Evolutionary conservation across 2,329 filamentous ascomycete genomes (phyloP), one percentile per base, ranked within the genome.

Genomic region (Beauveria pseudobassiana): DNA sequence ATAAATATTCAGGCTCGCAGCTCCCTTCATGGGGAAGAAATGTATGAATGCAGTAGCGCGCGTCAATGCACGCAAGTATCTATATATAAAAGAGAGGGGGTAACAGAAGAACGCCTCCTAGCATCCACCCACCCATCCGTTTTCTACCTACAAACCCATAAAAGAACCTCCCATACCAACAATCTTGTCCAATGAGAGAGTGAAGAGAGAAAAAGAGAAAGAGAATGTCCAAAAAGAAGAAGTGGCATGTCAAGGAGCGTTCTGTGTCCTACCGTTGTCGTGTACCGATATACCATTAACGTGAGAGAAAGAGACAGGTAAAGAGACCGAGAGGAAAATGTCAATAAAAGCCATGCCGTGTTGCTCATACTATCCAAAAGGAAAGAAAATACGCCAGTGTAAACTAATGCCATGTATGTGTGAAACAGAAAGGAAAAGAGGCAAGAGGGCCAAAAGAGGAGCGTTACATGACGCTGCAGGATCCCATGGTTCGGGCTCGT

Each of bases 401-500:
- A 34, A 46, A 16, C 14, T 40, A 2, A 55, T 61, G 59, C 59
- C 30, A 40, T 61, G 49, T 46, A 34, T 45, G 40, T 46, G 55
- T 50, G 43, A 28, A 43, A 16, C 5, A 14, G 34, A 18, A 24
- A 20, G 20, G 20, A 53, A 34, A 10, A 24, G 5, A 38, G 18
- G 22, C 16, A 20, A 42, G 48, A 34, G 34, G 16, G 26, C 10
- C 22, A 20, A 49, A 24, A n/a, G 16, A 58, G 30, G 40, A 22
- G 30, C 12, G 14, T 59, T 76, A 90, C 87, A 90, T 90, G 62
- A 90, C 77, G 49, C 74, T 69, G 72, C 87, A 89, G 30, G 78
- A 74, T n/a, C 64, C 84, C 73, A 85, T 79, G 43, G 87, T 89
- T 67, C 87, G 80, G 18, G 87, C 87, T 62, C 85, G 80, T 63